phyloP scores from a whole-genome alignment of 2,329 filamentous ascomycete species.

The Beauveria pseudobassiana region DNA sequence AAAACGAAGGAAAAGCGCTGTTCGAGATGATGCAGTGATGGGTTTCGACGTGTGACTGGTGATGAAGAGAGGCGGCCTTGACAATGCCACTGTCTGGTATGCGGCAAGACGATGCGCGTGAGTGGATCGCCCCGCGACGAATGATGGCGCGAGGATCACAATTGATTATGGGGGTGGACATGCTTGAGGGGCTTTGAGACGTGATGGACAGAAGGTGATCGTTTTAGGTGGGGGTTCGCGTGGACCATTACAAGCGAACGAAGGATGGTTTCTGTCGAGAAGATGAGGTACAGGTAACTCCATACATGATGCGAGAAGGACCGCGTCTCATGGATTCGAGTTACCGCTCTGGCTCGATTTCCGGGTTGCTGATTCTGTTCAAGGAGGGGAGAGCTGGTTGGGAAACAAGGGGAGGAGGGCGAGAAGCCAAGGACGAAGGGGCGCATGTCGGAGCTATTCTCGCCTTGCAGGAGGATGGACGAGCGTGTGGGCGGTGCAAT shows the following conservation, averaged over 20 bases:
- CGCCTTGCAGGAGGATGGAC: not conserved
- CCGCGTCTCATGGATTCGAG: not conserved
- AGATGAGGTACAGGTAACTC: not conserved
- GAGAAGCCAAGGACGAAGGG: not conserved
- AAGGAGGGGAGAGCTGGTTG: not conserved
- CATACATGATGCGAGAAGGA: not conserved
- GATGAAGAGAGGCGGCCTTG: not conserved
- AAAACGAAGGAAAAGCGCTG: too few relatives aligned
- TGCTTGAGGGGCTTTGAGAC: not conserved
- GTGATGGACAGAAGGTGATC: not conserved
- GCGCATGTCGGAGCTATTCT: not conserved
- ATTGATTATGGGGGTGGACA: not conserved
- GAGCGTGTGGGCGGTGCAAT: not conserved
- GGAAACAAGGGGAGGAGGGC: not conserved
- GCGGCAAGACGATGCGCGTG: not conserved
- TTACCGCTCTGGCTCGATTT: not conserved
- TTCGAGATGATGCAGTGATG: not conserved
- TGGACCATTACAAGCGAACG: not conserved
- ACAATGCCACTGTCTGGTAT: constrained; percentile 1
- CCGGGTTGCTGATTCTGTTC: not conserved
- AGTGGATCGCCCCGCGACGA: not conserved
- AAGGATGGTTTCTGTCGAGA: not conserved
- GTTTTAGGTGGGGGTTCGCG: not conserved
- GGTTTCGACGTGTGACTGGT: not conserved
- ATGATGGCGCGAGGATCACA: not conserved